Evolutionary conservation across 2,329 filamentous ascomycete species (phyloP), one percentile per base, ranked within the genome.

Genomic region (Xylariales sp.): DNA sequence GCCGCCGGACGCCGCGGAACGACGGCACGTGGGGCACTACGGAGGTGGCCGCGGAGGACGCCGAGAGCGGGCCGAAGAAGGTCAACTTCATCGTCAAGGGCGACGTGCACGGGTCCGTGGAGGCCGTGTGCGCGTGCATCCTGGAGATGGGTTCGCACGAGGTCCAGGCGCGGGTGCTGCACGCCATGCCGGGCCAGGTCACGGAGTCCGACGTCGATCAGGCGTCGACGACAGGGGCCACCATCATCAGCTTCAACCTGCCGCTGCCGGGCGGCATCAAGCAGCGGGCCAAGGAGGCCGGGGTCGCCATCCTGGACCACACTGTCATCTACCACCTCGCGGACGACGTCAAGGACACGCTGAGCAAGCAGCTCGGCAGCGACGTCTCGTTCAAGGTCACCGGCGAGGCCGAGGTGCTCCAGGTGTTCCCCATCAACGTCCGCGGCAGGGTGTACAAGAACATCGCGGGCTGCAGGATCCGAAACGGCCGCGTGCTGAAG

Each of bases 61-160:
- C 27, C 5, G 67, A 60, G 33, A 52, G 57, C 23, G 67, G 70
- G 7, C 62, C 73, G 6, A 69, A 70, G 35, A 65, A 74, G 13
- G 74, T 95, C 33, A 85, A 85, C 51, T 93, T 97, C 61, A 79
- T 93, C 41, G 72, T 98, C 65, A 95, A 94, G 62, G 90, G 83
- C 38, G 93, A 98, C 53, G 93, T 97, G 14, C 86, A 85, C 44
- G 93, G 93, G 25, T 97, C 91, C 0, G 89, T 90, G 1, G 93
- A 98, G 66, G 93, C 93, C 3, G 85, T 97, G 3, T 72, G 82
- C 43, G 83, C 87, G 33, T 83, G 84, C 7, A 74, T 98, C 41
- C 69, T 81, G 43, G 79, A 83, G 42, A 72, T 96, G 45, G 89
- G 90, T 46, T 95, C 85, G 64, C 81, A 88, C 50, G 88, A 97